phyloP scores from a whole-genome alignment of 495 filamentous ascomycete genomes.

The Rusavskia elegans region DNA sequence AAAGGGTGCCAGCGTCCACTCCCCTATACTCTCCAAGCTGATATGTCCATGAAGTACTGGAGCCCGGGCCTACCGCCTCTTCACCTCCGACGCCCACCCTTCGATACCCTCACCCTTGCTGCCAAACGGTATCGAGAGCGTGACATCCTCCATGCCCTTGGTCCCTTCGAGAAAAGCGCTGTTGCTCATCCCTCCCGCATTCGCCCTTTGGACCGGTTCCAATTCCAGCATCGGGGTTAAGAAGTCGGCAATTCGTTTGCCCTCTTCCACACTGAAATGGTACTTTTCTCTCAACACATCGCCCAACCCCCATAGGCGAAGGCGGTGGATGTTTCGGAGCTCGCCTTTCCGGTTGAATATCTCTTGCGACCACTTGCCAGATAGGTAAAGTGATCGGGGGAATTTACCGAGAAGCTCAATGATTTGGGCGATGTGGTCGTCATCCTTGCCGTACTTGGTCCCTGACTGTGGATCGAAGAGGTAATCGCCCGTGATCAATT shows the following conservation, averaged over 20 bases:
- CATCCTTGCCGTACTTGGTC: conserved; percentile 98
- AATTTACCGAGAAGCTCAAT: conserved; percentile 93
- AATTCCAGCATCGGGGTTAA: conserved; percentile 86
- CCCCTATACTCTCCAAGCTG: too few species aligned
- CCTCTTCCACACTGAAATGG: conserved; percentile 70
- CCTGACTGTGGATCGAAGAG: conserved; percentile 98
- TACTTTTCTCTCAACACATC: conserved; percentile 96
- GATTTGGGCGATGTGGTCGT: conserved; percentile 98
- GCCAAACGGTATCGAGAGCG: conserved; percentile 55
- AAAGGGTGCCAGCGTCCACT: too few species aligned
- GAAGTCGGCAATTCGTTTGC: conserved; percentile 67
- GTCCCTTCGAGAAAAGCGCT: conserved; percentile 70
- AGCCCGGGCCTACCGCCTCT: conserved; percentile 45
- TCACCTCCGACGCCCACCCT: conserved; percentile 83
- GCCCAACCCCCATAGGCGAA: conserved; percentile 90
- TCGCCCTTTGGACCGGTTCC: conserved; percentile 71
- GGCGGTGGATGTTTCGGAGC: conserved; percentile 89
- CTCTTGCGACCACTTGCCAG: conserved; percentile 94
- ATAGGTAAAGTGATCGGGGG: conserved; percentile 75
- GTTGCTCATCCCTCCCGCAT: conserved; percentile 86
- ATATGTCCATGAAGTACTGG: background rate
- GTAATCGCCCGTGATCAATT: conserved; percentile 96
- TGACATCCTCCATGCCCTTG: conserved; percentile 69
- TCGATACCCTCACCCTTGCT: conserved; percentile 88
- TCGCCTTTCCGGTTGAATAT: conserved; percentile 98